Conservation (phyloP, 495 filamentous ascomycete genomes). For the Aspergillus indologenus region DNA sequence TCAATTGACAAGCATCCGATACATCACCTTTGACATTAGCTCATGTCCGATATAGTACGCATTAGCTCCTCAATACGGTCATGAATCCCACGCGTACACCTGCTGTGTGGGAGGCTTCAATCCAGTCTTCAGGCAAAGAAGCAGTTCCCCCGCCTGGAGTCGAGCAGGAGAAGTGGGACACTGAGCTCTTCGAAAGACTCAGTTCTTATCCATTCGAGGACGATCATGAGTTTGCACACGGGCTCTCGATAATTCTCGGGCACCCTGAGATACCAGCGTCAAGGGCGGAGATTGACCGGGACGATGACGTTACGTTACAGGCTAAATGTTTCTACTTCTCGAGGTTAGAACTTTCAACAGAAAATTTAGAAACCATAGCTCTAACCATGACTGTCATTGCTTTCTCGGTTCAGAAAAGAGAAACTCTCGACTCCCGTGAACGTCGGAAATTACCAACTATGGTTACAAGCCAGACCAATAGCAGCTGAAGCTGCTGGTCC, state of each 20-base stretch:
- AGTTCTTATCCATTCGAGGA: conserved; percentile 37
- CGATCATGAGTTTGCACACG: conserved; percentile 48
- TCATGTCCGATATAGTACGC: too few relatives aligned
- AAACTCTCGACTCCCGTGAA: conserved; percentile 38
- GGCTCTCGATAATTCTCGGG: conserved; percentile 47
- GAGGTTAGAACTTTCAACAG: conserved; percentile 28
- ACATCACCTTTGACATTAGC: background rate
- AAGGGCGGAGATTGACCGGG: conserved; percentile 37
- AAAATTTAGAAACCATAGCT: background rate
- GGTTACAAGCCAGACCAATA: conserved; percentile 29
- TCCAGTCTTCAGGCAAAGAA: background rate
- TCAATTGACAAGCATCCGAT: background rate
- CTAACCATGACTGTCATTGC: background rate
- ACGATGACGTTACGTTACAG: conserved; percentile 46
- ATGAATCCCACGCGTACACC: background rate
- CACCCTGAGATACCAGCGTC: conserved; percentile 40
- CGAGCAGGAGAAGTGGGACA: conserved; percentile 1
- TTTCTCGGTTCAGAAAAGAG: conserved; percentile 33
- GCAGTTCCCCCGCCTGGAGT: background rate
- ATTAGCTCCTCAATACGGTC: background rate
- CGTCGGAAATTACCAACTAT: conserved; percentile 40
- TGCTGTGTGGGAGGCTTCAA: background rate
- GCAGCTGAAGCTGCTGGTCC: background rate
- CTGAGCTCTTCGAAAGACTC: conserved; percentile 29
- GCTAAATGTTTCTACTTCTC: conserved; percentile 55